A percentile compares a stretch with the other conserved stretches of the same genome.
Evolutionary conservation across 495 filamentous ascomycete genomes (phyloP).

Genomic region (Niebla homalea): DNA sequence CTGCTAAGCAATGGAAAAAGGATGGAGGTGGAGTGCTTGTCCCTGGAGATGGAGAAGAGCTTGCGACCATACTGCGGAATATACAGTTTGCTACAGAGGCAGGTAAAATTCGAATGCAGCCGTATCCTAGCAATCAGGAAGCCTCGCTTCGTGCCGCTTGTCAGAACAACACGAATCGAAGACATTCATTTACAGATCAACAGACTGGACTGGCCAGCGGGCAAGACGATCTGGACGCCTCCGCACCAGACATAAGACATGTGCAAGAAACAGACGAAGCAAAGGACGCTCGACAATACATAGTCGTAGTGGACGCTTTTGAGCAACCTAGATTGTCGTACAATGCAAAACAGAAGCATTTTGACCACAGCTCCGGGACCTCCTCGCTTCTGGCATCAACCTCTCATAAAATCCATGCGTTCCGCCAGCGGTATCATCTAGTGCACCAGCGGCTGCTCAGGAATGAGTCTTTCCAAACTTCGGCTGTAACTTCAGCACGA

Average conservation of each 20-base stretch:
- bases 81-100: constrained; percentile 75
- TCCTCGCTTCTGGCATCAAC: constrained; percentile 69
- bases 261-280: constrained; percentile 38
- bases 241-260: constrained; percentile 45
- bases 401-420: constrained; percentile 68
- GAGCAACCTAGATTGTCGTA: constrained; percentile 80
- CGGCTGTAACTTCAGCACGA: constrained; percentile 23
- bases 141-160: neutral
- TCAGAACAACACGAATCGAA: neutral
- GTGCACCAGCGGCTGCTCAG: constrained; percentile 82
- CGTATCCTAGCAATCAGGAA: neutral
- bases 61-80: constrained; percentile 68
- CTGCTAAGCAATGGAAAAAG: constrained; percentile 80
- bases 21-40: constrained; percentile 74
- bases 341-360: constrained; percentile 79
- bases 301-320: constrained; percentile 65
- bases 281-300: constrained; percentile 58
- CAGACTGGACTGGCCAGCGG: neutral
- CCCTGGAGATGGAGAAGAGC: constrained; percentile 53
- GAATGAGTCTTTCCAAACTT: constrained; percentile 81
- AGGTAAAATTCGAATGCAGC: constrained; percentile 32
- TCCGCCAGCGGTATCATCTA: constrained; percentile 78
- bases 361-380: constrained; percentile 56
- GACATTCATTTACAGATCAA: neutral
- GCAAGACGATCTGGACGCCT: constrained; percentile 35